phyloP scores from a whole-genome alignment of 2,329 filamentous ascomycete species.

The Diplodia seriata region DNA sequence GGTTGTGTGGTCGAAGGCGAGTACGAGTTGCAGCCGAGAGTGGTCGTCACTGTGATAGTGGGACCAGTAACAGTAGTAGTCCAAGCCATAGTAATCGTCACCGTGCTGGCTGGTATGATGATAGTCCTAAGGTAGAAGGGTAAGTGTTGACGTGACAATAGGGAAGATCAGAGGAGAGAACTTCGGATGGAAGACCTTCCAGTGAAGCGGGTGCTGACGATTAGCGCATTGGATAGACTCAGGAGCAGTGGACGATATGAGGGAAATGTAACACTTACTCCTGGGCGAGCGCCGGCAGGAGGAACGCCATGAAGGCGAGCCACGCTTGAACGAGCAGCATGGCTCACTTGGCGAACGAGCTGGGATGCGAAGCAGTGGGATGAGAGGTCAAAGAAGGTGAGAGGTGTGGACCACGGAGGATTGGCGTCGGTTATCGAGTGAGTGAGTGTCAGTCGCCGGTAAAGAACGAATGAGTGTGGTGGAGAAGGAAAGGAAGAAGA shows the following conservation, averaged over 20 bases:
- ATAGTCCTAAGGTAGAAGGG: background rate
- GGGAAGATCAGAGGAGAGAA: background rate
- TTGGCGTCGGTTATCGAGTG: background rate
- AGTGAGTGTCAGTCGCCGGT: background rate
- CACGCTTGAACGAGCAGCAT: background rate
- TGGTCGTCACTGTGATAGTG: background rate
- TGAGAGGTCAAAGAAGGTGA: background rate
- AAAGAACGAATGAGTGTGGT: constrained; percentile 14
- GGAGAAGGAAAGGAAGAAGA: constrained; percentile 17
- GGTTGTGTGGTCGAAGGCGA: background rate
- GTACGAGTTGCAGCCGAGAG: too few relatives aligned
- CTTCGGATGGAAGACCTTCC: background rate
- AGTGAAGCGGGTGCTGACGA: background rate
- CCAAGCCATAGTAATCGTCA: background rate
- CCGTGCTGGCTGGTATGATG: background rate
- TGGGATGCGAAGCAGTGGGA: background rate
- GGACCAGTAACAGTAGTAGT: background rate
- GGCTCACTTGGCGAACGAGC: background rate
- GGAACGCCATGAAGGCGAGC: background rate
- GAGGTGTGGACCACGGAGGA: constrained; percentile 3
- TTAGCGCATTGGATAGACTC: background rate
- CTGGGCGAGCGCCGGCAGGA: background rate
- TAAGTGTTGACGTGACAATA: background rate
- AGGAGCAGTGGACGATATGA: background rate
- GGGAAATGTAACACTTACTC: background rate